These are phyloP conservation scores for Hanseniaspora clermontiae DNA, from an alignment of 805 yeast species.

Conservation along the genomic window DNA sequence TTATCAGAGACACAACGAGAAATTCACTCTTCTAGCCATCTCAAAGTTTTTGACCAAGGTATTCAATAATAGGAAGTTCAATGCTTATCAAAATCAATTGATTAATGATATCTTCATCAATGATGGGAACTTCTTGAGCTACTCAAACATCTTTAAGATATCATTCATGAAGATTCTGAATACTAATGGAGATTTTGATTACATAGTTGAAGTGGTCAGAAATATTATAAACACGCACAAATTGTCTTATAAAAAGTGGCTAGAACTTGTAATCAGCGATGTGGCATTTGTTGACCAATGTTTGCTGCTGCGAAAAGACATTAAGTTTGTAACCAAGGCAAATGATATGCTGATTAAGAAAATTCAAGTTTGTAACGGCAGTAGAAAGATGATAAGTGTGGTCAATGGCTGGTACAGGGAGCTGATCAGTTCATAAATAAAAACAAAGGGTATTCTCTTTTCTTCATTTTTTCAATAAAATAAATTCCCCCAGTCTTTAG, in stretches of 20 bases:
- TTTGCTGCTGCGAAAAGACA: neutral
- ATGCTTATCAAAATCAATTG: constrained; percentile 31
- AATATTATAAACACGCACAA: constrained; percentile 39
- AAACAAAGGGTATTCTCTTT: too few species aligned
- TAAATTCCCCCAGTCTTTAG: neutral
- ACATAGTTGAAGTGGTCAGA: constrained; percentile 41
- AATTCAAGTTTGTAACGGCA: constrained; percentile 51
- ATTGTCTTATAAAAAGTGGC: constrained; percentile 39
- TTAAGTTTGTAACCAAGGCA: constrained; percentile 16
- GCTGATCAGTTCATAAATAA: neutral
- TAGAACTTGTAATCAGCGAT: constrained; percentile 27
- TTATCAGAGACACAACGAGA: constrained; percentile 30
- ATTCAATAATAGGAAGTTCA: constrained; percentile 36
- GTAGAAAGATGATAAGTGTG: constrained; percentile 44
- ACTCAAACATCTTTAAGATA: constrained; percentile 25
- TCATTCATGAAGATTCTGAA: constrained; percentile 37
- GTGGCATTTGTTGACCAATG: constrained; percentile 21
- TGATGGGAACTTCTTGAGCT: constrained; percentile 23
- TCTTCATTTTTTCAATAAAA: too few species aligned
- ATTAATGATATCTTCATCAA: constrained; percentile 23
- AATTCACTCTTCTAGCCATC: constrained; percentile 37
- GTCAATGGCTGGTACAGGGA: constrained; percentile 55
- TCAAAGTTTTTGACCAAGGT: constrained; percentile 43
- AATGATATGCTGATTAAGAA: constrained; percentile 37
- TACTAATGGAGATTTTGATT: constrained; percentile 48